A percentile compares a stretch with the other conserved stretches of the same genome.
Evolutionary conservation across 75 land plant species (phyloP).

Genomic region (Adiantum capillusveneris): DNA sequence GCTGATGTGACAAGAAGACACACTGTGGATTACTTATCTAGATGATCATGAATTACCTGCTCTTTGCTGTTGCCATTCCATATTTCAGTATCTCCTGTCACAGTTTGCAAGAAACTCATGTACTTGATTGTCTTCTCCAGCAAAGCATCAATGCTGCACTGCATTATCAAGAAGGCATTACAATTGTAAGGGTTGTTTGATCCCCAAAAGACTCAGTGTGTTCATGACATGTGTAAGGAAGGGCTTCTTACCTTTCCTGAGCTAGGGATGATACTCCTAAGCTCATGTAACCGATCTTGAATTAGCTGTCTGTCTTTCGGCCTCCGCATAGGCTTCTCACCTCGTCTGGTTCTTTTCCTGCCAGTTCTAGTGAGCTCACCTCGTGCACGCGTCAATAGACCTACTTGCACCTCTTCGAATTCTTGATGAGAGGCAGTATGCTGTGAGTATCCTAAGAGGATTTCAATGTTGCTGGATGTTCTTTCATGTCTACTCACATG

Average conservation of each 20-base stretch:
- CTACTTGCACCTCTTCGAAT: not conserved
- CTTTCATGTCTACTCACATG: no score
- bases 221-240: not conserved
- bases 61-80: slow-evolving; percentile 5
- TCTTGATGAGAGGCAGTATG: not conserved
- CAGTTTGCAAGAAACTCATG: slow-evolving; percentile 14
- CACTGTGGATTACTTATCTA: no score
- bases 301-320: slow-evolving; percentile 75
- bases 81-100: slow-evolving; percentile 11
- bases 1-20: no score
- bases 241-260: slow-evolving; percentile 49
- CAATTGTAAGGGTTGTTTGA: no score
- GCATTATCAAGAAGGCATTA: not conserved
- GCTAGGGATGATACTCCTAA: slow-evolving; percentile 64
- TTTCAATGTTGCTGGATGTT: not conserved
- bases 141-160: slow-evolving; percentile 28
- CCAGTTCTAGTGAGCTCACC: slow-evolving; percentile 27
- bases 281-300: slow-evolving; percentile 67
- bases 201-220: no score
- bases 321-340: slow-evolving; percentile 65
- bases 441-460: not conserved
- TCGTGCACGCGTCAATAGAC: not conserved
- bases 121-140: slow-evolving; percentile 25
- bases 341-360: slow-evolving; percentile 51
- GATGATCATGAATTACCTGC: slow-evolving; percentile 4